A percentile compares a stretch with the other conserved stretches of the same genome.
These are phyloP conservation scores for Triadica sebifera DNA, from an alignment of 345 rosid species.

Conservation along the genomic window DNA sequence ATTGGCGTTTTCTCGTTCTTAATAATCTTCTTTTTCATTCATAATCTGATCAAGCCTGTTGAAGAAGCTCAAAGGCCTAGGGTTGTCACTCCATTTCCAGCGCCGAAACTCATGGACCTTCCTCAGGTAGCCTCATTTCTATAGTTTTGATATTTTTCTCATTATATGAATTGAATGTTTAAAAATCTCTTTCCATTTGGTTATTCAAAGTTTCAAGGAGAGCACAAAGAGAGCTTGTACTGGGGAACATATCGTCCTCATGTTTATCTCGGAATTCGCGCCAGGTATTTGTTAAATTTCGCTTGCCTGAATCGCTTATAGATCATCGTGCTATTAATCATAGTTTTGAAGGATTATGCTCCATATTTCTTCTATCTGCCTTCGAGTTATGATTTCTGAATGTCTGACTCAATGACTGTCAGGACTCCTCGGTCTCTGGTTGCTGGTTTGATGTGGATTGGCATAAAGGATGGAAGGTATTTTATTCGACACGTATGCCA, in stretches of 20 bases:
- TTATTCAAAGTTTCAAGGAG: constrained; percentile 71
- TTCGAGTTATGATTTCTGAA: background rate
- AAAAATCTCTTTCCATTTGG: background rate
- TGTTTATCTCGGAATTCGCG: constrained; percentile 80
- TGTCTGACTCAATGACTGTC: constrained; percentile 12
- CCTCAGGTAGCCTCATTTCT: constrained; percentile 39
- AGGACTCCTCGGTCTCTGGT: constrained; percentile 76
- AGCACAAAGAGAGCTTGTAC: constrained; percentile 74
- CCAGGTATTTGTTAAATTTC: constrained; percentile 43
- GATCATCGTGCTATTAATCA: background rate
- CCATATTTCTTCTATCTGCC: background rate
- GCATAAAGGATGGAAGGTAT: constrained; percentile 64
- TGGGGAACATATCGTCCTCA: constrained; percentile 95
- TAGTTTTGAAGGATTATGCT: background rate
- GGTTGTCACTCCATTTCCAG: constrained; percentile 80
- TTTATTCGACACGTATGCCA: constrained; percentile 77
- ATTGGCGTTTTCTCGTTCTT: constrained; percentile 32
- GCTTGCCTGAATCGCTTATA: background rate
- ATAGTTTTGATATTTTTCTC: background rate
- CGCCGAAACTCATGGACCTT: constrained; percentile 73
- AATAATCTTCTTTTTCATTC: constrained; percentile 33
- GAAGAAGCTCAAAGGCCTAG: constrained; percentile 49
- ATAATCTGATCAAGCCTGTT: constrained; percentile 32
- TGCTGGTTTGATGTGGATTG: constrained; percentile 95
- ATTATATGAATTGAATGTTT: background rate